Conservation (phyloP, 208 protist species). For the Trypanosomatidae sp. region DNA sequence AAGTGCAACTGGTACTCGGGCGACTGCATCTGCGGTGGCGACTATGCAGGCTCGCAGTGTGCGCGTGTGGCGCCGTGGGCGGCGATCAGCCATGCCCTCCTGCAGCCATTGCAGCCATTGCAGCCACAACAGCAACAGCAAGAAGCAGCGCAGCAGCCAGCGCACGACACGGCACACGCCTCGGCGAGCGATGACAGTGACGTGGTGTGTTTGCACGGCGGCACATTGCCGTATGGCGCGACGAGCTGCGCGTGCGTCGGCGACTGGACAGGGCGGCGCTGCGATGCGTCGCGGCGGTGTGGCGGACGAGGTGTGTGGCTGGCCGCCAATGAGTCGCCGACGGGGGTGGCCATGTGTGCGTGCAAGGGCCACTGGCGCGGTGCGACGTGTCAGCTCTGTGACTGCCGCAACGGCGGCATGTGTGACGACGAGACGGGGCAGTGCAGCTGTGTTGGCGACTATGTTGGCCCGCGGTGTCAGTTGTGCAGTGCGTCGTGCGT, state of each 20-base stretch:
- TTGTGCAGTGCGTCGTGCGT: slow-evolving; percentile 19
- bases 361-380: slow-evolving; percentile 34
- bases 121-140: no score
- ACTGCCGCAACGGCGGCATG: slow-evolving; percentile 34
- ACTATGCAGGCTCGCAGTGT: slow-evolving; percentile 7
- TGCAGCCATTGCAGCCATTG: slow-evolving; percentile 3
- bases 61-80: slow-evolving; percentile 1
- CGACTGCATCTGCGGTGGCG: slow-evolving; percentile 8
- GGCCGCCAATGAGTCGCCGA: slow-evolving; percentile 12
- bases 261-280: slow-evolving; percentile 6
- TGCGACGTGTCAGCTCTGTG: slow-evolving; percentile 23
- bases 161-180: no score
- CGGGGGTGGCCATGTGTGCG: slow-evolving; percentile 14
- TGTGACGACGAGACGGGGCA: slow-evolving; percentile 12
- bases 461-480: slow-evolving; percentile 23
- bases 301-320: slow-evolving; percentile 14
- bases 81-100: slow-evolving; percentile 4
- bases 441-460: slow-evolving; percentile 24
- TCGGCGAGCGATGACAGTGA: no score
- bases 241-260: slow-evolving; percentile 7
- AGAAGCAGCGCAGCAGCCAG: no score
- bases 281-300: slow-evolving; percentile 5
- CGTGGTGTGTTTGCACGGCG: no score
- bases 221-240: no score
- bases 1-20: slow-evolving; percentile 17